Conservation (phyloP, 495 filamentous ascomycete genomes). For the Hypoxylon perforatum region DNA sequence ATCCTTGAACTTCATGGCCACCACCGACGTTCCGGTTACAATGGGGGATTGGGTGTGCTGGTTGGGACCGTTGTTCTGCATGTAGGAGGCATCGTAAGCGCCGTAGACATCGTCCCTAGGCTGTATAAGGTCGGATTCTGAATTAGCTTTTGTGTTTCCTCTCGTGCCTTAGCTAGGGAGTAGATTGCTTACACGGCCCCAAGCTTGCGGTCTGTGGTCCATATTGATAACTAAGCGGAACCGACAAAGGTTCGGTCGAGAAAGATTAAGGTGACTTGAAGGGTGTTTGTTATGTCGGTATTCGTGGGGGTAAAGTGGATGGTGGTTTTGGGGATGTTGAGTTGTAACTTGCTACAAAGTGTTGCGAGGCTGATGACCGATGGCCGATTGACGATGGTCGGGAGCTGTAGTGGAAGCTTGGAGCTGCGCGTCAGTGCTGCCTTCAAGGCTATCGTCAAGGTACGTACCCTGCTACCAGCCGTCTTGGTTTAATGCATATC, state of each 20-base stretch:
- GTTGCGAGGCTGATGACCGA: slow-evolving; percentile 17
- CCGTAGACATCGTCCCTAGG: slow-evolving; percentile 97
- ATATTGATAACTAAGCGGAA: slow-evolving; percentile 57
- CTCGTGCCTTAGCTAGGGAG: slow-evolving; percentile 19
- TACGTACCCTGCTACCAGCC: slow-evolving; percentile 20
- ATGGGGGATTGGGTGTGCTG: slow-evolving; percentile 89
- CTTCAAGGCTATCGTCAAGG: slow-evolving; percentile 26
- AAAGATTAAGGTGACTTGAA: background rate
- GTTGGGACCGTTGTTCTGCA: slow-evolving; percentile 75
- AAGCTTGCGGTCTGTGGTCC: slow-evolving; percentile 96
- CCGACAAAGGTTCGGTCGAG: slow-evolving; percentile 2
- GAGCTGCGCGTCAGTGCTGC: slow-evolving; percentile 50
- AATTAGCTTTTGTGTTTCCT: slow-evolving; percentile 10
- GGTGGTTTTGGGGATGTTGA: background rate
- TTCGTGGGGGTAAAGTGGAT: background rate
- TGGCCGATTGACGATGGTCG: background rate
- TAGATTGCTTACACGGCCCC: slow-evolving; percentile 83
- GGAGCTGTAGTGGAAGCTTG: slow-evolving; percentile 18
- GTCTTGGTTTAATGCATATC: background rate
- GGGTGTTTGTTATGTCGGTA: slow-evolving; percentile 8
- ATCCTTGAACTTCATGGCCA: slow-evolving; percentile 93
- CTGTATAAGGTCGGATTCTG: slow-evolving; percentile 57
- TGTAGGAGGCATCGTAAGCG: slow-evolving; percentile 85
- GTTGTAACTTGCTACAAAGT: slow-evolving; percentile 16
- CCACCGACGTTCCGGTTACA: slow-evolving; percentile 94